A percentile compares a stretch with the other conserved stretches of the same genome.
Evolutionary conservation across 495 filamentous ascomycete species (phyloP).

Genomic region (Xylaria venustula): DNA sequence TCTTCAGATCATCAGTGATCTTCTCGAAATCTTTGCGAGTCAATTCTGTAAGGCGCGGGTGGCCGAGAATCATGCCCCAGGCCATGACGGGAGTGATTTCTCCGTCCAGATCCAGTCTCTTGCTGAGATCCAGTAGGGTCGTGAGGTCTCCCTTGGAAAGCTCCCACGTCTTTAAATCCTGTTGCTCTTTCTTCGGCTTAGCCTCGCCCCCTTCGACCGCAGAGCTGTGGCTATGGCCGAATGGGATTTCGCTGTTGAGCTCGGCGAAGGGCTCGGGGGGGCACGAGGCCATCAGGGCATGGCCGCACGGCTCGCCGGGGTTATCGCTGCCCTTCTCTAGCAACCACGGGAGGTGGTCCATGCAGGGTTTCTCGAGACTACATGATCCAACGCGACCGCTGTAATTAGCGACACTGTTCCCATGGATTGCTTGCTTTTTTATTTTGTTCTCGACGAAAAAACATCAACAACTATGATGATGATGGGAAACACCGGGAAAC

Average conservation of each 20-base stretch:
- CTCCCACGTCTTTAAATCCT: conserved; percentile 61
- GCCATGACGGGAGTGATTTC: conserved; percentile 98
- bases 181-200: conserved; percentile 33
- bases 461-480: background rate
- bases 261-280: conserved; percentile 61
- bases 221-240: conserved; percentile 37
- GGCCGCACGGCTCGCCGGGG: conserved; percentile 62
- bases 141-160: conserved; percentile 70
- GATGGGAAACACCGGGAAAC: conserved; percentile 13
- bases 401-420: conserved; percentile 34
- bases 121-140: conserved; percentile 81
- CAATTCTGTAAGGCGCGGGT: conserved; percentile 66
- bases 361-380: conserved; percentile 93
- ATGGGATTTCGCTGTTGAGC: conserved; percentile 48
- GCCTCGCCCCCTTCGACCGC: conserved; percentile 19
- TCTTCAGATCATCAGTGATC: conserved; percentile 68
- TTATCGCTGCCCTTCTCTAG: conserved; percentile 56
- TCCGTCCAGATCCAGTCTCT: conserved; percentile 78
- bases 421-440: background rate
- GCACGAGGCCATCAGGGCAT: conserved; percentile 87
- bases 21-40: conserved; percentile 66
- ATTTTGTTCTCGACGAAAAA: background rate
- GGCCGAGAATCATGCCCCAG: conserved; percentile 74
- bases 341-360: conserved; percentile 85
- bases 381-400: conserved; percentile 28